Conservation (phyloP, 2,329 filamentous ascomycete species). For the Tolypocladium pustulatum region DNA sequence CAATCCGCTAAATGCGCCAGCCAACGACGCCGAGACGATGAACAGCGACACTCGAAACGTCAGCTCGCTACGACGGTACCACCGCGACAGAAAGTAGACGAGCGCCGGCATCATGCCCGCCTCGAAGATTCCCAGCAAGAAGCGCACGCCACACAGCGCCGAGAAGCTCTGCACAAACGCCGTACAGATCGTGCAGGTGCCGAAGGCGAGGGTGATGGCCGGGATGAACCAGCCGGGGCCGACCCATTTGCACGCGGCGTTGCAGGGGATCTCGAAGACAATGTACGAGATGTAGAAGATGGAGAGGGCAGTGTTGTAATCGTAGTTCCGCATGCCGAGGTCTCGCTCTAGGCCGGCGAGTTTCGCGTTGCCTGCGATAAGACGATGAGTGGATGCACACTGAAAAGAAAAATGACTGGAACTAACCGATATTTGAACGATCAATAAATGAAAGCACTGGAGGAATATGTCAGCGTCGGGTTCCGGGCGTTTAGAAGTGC, state of each 20-base stretch:
- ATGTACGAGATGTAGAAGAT: constrained; percentile 58
- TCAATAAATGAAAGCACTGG: constrained; percentile 43
- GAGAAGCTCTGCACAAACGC: constrained; percentile 45
- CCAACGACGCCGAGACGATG: constrained; percentile 54
- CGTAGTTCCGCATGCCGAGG: constrained; percentile 40
- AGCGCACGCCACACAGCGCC: constrained; percentile 42
- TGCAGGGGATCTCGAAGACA: constrained; percentile 53
- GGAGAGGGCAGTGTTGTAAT: constrained; percentile 52
- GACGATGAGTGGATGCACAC: neutral
- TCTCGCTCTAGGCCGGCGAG: constrained; percentile 47
- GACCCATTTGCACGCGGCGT: constrained; percentile 51
- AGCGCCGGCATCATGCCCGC: constrained; percentile 56
- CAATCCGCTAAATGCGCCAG: constrained; percentile 58
- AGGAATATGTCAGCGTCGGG: neutral
- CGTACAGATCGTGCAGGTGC: constrained; percentile 47
- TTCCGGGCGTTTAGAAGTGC: no score
- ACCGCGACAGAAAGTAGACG: constrained; percentile 53
- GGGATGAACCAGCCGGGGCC: constrained; percentile 58
- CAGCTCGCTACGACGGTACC: constrained; percentile 53
- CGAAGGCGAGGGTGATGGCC: constrained; percentile 43
- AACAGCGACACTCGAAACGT: constrained; percentile 53
- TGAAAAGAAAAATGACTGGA: no score
- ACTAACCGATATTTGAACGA: constrained; percentile 52
- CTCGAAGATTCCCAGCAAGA: constrained; percentile 51
- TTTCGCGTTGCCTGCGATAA: constrained; percentile 40